Percentiles rank a stretch among this genome's conserved stretches.
Conservation (phyloP, 208 protist genomes). For the Trypanosoma theileri region DNA sequence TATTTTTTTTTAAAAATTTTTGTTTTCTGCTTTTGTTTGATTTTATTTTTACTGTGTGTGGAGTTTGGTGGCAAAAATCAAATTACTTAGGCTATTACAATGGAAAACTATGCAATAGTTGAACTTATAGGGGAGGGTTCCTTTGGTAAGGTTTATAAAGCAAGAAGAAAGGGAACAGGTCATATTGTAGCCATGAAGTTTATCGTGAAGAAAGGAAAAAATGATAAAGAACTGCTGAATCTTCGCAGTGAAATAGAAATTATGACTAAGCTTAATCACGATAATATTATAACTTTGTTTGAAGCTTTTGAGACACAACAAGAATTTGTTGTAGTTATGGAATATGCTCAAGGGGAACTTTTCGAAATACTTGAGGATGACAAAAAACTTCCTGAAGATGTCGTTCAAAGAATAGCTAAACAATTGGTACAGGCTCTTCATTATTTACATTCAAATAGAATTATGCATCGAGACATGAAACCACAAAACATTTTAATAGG, state of each 20-base stretch:
- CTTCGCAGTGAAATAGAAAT: slow-evolving; percentile 96
- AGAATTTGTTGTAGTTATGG: slow-evolving; percentile 95
- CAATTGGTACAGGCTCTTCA: slow-evolving; percentile 96
- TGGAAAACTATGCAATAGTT: slow-evolving; percentile 94
- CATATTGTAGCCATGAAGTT: slow-evolving; percentile 98
- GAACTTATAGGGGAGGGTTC: slow-evolving; percentile 97
- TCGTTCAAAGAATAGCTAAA: slow-evolving; percentile 94
- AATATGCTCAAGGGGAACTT: slow-evolving; percentile 93
- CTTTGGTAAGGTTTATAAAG: slow-evolving; percentile 98
- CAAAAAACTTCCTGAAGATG: slow-evolving; percentile 85
- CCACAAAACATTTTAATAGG: slow-evolving; percentile 97
- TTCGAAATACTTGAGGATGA: slow-evolving; percentile 96
- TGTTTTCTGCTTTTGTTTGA: slow-evolving; percentile 9
- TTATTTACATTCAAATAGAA: slow-evolving; percentile 96
- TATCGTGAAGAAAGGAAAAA: slow-evolving; percentile 95
- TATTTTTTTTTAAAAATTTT: slow-evolving; percentile 27
- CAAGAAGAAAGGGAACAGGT: slow-evolving; percentile 88
- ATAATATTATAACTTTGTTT: slow-evolving; percentile 96
- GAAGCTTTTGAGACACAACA: slow-evolving; percentile 96
- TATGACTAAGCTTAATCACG: slow-evolving; percentile 93
- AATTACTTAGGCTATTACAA: slow-evolving; percentile 18
- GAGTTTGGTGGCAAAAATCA: not conserved
- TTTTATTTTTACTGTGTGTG: slow-evolving; percentile 6
- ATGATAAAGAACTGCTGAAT: slow-evolving; percentile 91
- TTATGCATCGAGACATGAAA: slow-evolving; percentile 97